Base-by-base conservation (phyloP, 2,329 filamentous ascomycete genomes). In the Exophiala xenobiotica region DNA sequence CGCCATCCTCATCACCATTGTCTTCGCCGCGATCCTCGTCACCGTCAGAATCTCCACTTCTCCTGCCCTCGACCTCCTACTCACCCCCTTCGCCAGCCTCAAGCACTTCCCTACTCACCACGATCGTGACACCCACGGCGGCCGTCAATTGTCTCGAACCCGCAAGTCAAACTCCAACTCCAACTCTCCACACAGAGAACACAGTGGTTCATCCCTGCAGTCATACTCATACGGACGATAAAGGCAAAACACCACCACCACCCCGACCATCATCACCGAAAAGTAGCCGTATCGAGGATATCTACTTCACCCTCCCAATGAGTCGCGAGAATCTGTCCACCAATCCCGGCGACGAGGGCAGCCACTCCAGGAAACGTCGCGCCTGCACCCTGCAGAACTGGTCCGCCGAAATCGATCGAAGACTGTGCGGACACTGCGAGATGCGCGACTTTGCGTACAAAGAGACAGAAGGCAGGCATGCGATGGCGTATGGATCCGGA, bases 381-480 rank as follows among this genome's bases (percentile, higher is more conserved):
- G 5, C 19, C 6, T 55, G 48, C 26, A 49, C 53, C 6, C 18
- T 31, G 26, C 23, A 26, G 14, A 55, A 55, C 41, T 55, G 40
- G 29, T 33, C 20, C n/a, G 53, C 53, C 6, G 53, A 55, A 31
- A 51, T 55, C 40, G 48, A 55, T 14, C 37, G 53, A 23, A 44
- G 53, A 3, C 23, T 41, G 33, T 7, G 43, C n/a, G 52, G 33
- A 2, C 29, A 46, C 3, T 40, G 39, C 5, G 37, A 37, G 9
- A 45, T 41, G 44, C 27, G 46, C 2, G 53, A 55, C 23, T 50
- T 51, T 24, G 48, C 48, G 2, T 55, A 55, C 24, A 33, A 33
- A 12, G 22, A 41, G 3, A 9, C 24, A 2, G 38, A 55, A 27
- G 39, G 39, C 9, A 23, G 45, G 3, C 53, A 49, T 14, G 23